phyloP scores from a whole-genome alignment of 768 basidiomycete genomes.

The Lactarius deliciosus region DNA sequence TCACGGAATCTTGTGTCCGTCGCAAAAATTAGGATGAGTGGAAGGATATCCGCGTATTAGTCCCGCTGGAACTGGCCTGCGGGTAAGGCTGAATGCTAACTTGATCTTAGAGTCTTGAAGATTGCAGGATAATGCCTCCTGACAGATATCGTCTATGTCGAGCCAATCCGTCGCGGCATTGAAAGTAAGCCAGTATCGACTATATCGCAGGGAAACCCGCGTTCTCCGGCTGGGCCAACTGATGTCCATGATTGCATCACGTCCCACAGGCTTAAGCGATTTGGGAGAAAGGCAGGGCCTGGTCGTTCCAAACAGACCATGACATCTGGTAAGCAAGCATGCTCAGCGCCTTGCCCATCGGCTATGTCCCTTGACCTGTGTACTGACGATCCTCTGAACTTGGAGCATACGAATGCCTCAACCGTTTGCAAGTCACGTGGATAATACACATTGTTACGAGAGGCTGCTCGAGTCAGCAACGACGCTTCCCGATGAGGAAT shows the following conservation, averaged over 20 bases:
- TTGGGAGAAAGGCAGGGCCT: not conserved
- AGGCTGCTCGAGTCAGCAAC: slow-evolving; percentile 3
- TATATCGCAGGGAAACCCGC: slow-evolving; percentile 4
- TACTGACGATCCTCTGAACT: not conserved
- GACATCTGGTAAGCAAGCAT: slow-evolving; percentile 1
- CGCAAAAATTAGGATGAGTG: not conserved
- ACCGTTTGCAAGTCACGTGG: not conserved
- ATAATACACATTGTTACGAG: slow-evolving; percentile 11
- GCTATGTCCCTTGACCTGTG: slow-evolving; percentile 5
- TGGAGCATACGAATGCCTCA: not conserved
- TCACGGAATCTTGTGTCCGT: not conserved
- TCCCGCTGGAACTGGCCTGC: slow-evolving; percentile 4
- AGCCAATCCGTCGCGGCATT: slow-evolving; percentile 8
- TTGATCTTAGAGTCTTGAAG: not conserved
- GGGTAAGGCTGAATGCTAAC: slow-evolving; percentile 6
- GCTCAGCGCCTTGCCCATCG: not conserved
- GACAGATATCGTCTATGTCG: not conserved
- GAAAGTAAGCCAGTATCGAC: slow-evolving; percentile 17
- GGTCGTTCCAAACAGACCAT: not conserved
- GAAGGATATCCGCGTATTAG: not conserved
- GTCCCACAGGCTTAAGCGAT: not conserved
- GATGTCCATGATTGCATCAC: not conserved
- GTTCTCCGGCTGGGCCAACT: not conserved
- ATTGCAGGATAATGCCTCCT: not conserved
- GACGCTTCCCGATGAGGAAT: not conserved